Evolutionary conservation across 2,329 filamentous ascomycete genomes (phyloP), one percentile per base, ranked within the genome.

Genomic region (Xylogone sp.): DNA sequence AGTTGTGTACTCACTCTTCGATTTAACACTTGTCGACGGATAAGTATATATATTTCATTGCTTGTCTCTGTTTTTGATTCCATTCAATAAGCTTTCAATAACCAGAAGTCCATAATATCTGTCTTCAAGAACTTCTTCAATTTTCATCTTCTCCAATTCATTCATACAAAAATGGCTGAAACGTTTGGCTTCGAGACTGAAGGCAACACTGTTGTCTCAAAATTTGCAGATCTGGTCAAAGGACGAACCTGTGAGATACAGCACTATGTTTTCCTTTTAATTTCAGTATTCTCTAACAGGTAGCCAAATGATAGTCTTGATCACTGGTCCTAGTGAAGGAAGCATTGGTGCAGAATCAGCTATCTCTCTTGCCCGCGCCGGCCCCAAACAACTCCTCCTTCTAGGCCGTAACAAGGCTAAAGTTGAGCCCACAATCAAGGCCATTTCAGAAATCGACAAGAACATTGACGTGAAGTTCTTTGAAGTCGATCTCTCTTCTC

Each of bases 401-500:
- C 52, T 53, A 39, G 59, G 55, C 12, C 57, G 59, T 19, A 52
- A 51, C 19, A 19, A 54, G 13, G 12, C 51, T 4, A 62, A 60
- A 27, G 53, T 63, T 44, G 51, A 56, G 42, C 58, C 59, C 10
- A 43, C 51, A 18, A 56, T 61, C 34, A 48, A 56, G 22, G 21
- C 20, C 20, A 60, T 63, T 24, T 9, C 44, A 7, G 21, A 44
- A 7, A 50, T 56, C n/a, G 34, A 53, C 27, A 45, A 57, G 3
- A 43, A 53, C 21, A 57, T 53, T 16, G 45, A 10, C 13, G 27
- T 34, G 19, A 27, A 21, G 19, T 47, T 47, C 19, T 21, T 49
- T 3, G 7, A 42, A 8, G 21, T 52, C 21, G 69, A 73, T 22
- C 66, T 75, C 12, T 62, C 60, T 19, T 73, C 71, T 18, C 55